Evolutionary conservation across 306 rosid species (phyloP).

Genomic region (Alnus glutinosa): DNA sequence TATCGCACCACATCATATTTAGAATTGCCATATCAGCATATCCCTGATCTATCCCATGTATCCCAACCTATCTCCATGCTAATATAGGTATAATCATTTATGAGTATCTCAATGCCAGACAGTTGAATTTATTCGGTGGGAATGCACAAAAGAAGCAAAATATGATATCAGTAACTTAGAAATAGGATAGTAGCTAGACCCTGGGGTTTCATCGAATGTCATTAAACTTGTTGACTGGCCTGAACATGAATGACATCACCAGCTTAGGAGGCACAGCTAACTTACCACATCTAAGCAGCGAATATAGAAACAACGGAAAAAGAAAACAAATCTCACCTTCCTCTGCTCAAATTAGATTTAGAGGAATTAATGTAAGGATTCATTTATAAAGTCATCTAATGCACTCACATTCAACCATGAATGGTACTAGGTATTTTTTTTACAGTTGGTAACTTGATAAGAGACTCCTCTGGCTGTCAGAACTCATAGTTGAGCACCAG

Average conservation of each 20-base stretch:
- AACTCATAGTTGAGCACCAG: not conserved
- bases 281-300: not conserved
- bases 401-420: not conserved
- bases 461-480: not conserved
- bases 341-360: not conserved
- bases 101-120: too few relatives aligned
- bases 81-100: too few relatives aligned
- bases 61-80: too few relatives aligned
- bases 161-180: not conserved
- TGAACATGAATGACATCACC: not conserved
- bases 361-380: not conserved
- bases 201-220: not conserved
- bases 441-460: not conserved
- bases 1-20: too few relatives aligned
- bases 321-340: not conserved
- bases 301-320: not conserved
- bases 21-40: too few relatives aligned
- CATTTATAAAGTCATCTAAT: not conserved
- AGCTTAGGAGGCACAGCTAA: not conserved
- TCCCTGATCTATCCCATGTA: too few relatives aligned
- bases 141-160: not conserved
- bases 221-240: not conserved
- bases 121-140: not conserved
- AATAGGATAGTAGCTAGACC: too few relatives aligned
- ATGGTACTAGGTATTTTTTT: not conserved